Conservation (phyloP, 345 rosid species). For the Excoecaria cochinchinensis region DNA sequence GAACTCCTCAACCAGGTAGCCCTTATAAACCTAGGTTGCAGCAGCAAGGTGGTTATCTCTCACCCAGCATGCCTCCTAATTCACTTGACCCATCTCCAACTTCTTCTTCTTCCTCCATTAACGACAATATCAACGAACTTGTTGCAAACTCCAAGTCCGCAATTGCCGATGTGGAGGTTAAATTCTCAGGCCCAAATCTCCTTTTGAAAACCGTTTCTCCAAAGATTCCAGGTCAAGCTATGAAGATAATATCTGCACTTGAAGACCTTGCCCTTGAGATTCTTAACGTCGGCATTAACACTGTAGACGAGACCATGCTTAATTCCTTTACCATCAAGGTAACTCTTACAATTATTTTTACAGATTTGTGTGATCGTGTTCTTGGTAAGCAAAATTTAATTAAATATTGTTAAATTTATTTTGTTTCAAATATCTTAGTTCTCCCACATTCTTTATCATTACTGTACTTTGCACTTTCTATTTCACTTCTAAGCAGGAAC, state of each 20-base stretch:
- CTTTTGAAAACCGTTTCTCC: conserved; percentile 80
- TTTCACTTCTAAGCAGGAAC: neutral
- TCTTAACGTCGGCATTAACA: conserved; percentile 58
- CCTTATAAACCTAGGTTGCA: conserved; percentile 56
- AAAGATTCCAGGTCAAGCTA: conserved; percentile 75
- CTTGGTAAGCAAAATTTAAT: neutral
- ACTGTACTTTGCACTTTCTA: neutral
- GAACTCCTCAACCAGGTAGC: conserved; percentile 72
- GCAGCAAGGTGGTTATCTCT: conserved; percentile 44
- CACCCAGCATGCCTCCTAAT: conserved; percentile 36
- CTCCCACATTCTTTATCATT: too few species aligned
- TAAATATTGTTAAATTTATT: neutral
- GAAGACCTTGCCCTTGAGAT: conserved; percentile 83
- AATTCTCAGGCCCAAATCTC: conserved; percentile 80
- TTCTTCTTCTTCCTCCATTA: conserved; percentile 51
- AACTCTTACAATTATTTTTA: conserved; percentile 9
- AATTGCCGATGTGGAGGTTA: conserved; percentile 90
- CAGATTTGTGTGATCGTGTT: neutral
- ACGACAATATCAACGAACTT: conserved; percentile 54
- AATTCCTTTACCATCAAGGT: conserved; percentile 98
- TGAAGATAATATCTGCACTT: conserved; percentile 71
- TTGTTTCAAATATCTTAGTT: too few species aligned
- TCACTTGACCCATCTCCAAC: conserved; percentile 56
- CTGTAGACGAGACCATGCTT: conserved; percentile 69
- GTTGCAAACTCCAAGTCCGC: conserved; percentile 81